Evolutionary conservation across 2,329 filamentous ascomycete genomes (phyloP).

Genomic region (Daldinia sp.): DNA sequence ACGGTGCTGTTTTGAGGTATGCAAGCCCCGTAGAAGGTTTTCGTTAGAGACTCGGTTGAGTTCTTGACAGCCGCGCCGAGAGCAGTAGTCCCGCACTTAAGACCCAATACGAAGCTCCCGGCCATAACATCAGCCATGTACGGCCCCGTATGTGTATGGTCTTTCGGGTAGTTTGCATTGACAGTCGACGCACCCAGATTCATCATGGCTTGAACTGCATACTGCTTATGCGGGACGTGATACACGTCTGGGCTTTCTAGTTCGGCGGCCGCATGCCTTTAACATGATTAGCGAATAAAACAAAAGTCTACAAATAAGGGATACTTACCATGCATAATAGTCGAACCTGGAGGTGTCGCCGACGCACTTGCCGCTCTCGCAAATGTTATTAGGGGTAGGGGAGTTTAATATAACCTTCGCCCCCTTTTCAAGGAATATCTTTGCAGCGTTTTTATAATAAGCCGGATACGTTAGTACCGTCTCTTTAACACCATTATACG

Average conservation of each 20-base stretch:
- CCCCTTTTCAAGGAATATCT: constrained; percentile 62
- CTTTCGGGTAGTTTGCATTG: constrained; percentile 63
- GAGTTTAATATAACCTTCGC: constrained; percentile 67
- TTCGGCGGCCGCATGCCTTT: constrained; percentile 49
- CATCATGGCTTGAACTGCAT: constrained; percentile 62
- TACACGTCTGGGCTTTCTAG: constrained; percentile 52
- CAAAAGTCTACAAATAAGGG: not conserved
- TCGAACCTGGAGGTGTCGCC: constrained; percentile 63
- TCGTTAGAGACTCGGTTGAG: constrained; percentile 45
- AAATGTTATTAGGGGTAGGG: constrained; percentile 66
- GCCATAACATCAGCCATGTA: constrained; percentile 64
- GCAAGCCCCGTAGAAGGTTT: constrained; percentile 44
- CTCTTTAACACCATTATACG: constrained; percentile 60
- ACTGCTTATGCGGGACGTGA: constrained; percentile 68
- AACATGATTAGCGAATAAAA: not conserved
- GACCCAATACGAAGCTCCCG: constrained; percentile 64
- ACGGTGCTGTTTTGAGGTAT: constrained; percentile 43
- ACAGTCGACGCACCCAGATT: constrained; percentile 58
- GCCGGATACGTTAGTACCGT: constrained; percentile 68
- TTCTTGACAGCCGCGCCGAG: constrained; percentile 49
- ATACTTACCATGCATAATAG: constrained; percentile 58
- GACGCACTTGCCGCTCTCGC: constrained; percentile 62
- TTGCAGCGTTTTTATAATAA: constrained; percentile 66
- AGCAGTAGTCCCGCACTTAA: constrained; percentile 57
- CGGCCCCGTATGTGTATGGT: constrained; percentile 69